These are phyloP conservation scores for Alnus rubra DNA, from an alignment of 306 rosid genomes.

Conservation along the genomic window DNA sequence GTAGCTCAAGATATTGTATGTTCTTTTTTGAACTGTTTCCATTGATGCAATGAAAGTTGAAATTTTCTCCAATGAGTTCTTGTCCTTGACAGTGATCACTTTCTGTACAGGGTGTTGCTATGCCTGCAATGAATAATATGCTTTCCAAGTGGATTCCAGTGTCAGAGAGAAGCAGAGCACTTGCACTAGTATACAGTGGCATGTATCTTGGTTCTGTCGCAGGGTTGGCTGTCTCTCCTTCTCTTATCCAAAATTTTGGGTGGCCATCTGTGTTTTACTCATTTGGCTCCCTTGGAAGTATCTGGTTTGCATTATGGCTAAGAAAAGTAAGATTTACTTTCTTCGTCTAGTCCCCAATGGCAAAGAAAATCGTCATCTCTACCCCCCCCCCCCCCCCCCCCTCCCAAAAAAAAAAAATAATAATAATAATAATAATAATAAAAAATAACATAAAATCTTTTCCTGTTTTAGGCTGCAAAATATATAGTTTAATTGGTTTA, in stretches of 20 bases:
- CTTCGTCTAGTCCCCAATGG: constrained; percentile 19
- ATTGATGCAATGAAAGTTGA: neutral
- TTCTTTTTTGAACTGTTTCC: neutral
- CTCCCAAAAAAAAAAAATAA: too few species aligned
- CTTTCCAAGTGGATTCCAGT: constrained; percentile 96
- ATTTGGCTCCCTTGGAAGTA: constrained; percentile 95
- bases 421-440: too few species aligned
- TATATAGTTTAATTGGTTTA: constrained; percentile 15
- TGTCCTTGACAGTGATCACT: neutral
- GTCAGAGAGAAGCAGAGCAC: constrained; percentile 97
- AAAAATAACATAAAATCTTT: too few species aligned
- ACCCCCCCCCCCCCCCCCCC: neutral
- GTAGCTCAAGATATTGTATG: neutral
- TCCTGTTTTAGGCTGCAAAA: constrained; percentile 9
- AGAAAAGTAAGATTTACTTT: constrained; percentile 56
- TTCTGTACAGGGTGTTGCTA: constrained; percentile 89
- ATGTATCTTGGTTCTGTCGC: constrained; percentile 98
- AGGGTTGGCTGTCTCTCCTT: constrained; percentile 85
- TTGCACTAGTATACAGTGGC: constrained; percentile 92
- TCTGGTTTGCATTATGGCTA: constrained; percentile 91
- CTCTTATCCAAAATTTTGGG: constrained; percentile 72
- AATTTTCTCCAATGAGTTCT: neutral
- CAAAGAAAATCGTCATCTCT: neutral
- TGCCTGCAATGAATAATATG: constrained; percentile 98
- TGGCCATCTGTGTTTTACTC: constrained; percentile 97